Percentiles rank a stretch among this genome's conserved stretches.
These are phyloP conservation scores for Zopfia rhizophila DNA, from an alignment of 2,329 filamentous ascomycete genomes.

Conservation along the genomic window DNA sequence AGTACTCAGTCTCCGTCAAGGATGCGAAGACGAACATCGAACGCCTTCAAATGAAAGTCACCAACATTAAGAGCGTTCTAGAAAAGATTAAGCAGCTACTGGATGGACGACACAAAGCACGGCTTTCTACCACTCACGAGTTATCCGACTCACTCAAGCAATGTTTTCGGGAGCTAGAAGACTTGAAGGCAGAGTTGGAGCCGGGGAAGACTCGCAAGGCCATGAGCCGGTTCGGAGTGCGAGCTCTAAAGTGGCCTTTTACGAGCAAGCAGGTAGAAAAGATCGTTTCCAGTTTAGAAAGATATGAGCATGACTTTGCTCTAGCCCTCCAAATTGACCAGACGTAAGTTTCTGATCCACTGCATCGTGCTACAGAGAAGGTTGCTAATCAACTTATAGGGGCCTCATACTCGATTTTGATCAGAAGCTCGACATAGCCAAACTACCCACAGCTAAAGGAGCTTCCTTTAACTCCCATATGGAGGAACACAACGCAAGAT, in stretches of 20 bases:
- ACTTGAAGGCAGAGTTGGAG: constrained; percentile 22
- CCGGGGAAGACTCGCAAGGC: constrained; percentile 30
- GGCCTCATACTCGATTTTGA: constrained; percentile 15
- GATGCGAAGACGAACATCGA: constrained; percentile 36
- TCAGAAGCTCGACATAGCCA: constrained; percentile 19
- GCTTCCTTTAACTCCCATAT: constrained; percentile 27
- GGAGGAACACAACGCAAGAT: constrained; percentile 28
- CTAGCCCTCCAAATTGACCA: constrained; percentile 49
- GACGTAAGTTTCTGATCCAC: constrained; percentile 39
- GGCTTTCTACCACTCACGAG: constrained; percentile 36
- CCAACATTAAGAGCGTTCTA: constrained; percentile 31
- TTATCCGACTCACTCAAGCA: constrained; percentile 29
- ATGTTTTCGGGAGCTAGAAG: constrained; percentile 25
- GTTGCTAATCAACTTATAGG: constrained; percentile 16
- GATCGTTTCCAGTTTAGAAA: constrained; percentile 34
- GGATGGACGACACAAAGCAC: constrained; percentile 33
- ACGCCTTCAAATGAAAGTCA: constrained; percentile 36
- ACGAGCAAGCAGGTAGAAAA: constrained; percentile 47
- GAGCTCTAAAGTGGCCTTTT: constrained; percentile 55
- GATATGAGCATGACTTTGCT: constrained; percentile 38
- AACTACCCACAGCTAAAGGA: constrained; percentile 28
- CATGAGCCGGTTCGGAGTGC: constrained; percentile 46
- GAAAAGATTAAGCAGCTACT: constrained; percentile 35
- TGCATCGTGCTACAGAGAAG: constrained; percentile 25
- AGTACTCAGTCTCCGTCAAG: constrained; percentile 37